These are phyloP conservation scores for Daldinia caldariorum DNA, from an alignment of 495 filamentous ascomycete genomes.

Conservation along the genomic window DNA sequence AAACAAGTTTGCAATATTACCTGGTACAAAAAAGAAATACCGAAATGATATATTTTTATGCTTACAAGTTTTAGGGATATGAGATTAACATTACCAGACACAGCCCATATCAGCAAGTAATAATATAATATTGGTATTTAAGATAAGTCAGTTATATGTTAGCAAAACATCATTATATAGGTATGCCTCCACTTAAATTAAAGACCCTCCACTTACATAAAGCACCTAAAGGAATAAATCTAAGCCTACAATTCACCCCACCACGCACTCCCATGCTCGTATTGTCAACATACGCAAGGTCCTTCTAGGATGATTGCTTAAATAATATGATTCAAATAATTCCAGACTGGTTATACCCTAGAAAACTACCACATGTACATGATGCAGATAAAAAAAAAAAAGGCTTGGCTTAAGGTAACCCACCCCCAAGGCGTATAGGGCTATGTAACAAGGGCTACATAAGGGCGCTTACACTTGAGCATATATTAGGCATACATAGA, in stretches of 20 bases:
- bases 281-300: neutral
- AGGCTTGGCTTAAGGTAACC: neutral
- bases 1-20: neutral
- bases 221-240: neutral
- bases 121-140: neutral
- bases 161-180: too few species aligned
- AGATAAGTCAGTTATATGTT: too few species aligned
- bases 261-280: neutral
- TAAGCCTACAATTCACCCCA: neutral
- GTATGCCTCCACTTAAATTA: too few species aligned
- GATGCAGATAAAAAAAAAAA: neutral
- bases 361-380: neutral
- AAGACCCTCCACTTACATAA: neutral
- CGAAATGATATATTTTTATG: neutral
- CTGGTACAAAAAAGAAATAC: neutral
- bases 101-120: neutral
- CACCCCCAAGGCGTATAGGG: neutral
- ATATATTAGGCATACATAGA: neutral
- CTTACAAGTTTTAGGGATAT: neutral
- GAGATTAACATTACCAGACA: neutral
- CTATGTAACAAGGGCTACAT: neutral
- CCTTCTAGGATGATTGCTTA: neutral
- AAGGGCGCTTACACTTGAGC: neutral
- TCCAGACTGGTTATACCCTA: too few species aligned
- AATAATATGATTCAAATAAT: neutral